Base-by-base conservation (phyloP, 345 rosid genomes). In the Pistacia vera region DNA sequence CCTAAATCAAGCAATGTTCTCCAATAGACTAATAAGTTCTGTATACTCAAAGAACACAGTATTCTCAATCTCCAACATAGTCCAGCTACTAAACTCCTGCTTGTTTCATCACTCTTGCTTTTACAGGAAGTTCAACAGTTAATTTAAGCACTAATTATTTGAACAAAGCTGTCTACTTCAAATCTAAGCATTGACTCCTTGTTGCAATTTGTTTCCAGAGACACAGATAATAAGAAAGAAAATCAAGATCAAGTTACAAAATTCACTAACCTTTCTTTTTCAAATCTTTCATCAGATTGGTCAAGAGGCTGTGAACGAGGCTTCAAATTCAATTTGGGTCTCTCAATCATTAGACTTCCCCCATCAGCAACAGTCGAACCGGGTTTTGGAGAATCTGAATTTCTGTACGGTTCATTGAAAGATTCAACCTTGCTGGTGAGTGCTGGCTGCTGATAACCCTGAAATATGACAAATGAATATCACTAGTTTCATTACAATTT, bases 261-360 rank as follows among this genome's bases (percentile, higher is more conserved):
- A 8, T 44, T 65, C 17, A 66, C 65, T 8, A 56, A 77, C 81
- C 75, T 77, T 44, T 66, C 77, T 41, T 58, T 70, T 56, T 70
- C 74, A 55, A 61, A 8, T 52, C 48, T 74, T 61, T 75, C 81
- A 56, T 70, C 72, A 54, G 75, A 73, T 33, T 73, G 74, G 30
- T 73, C 79, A 77, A 70, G 51, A 52, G 73, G 79, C 30, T 79
- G 75, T 20, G 74, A 70, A 16, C 81, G 76, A 14, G 83, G 81
- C 59, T 74, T 80, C 75, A 83, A 65, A 62, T 69, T 80, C 68
- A 78, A 46, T 75, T 75, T 82, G 16, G 77, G 85, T n/a, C 85
- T 81, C 49, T 75, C 79, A 65, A 46, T 36, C 49, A 68, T 60
- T 36, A 13, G 76, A 67, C 56, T 77, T 18, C 51, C 62, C 33